Evolutionary conservation across 768 basidiomycete species (phyloP), one percentile per base, ranked within the genome.

Genomic region (Lactifluus echinatus): DNA sequence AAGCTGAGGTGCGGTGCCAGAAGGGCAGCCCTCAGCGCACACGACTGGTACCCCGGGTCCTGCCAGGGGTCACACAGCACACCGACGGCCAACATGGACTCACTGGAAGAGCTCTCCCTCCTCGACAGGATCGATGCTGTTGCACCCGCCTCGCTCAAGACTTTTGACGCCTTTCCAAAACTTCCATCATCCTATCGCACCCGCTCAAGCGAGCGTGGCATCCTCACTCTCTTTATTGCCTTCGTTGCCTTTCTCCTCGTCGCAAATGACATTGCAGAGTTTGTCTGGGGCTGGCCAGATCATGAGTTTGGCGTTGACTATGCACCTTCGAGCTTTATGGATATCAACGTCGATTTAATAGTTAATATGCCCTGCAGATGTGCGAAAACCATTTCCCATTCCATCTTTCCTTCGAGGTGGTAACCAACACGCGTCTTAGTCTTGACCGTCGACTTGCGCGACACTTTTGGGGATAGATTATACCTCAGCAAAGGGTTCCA

Each of bases 281-380:
- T 82, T 66, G 72, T 98, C 33, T 98, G 89, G 81, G 95, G 95
- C 43, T 94, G 93, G 81, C 87, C 90, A 7, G 87, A 90, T 67
- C 85, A 85, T 64, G 84, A 87, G 66, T 99, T 97, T 71, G 85
- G 82, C 62, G 85, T 99, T 50, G 94, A 97, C 67, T 71, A 71
- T 31, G 77, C 80, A 54, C 72, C 76, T 34, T 70, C 71, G 11
- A 81, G 78, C 59, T 83, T 75, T 51, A 74, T 99, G 76, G 81
- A 83, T 63, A 76, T 99, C 63, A 97, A 99, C 69, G 79, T 98
- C 53, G 95, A 99, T 73, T 71, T 97, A 73, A 82, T 89, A 24
- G 88, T 97, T 36, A 89, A 89, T 64, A 96, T 93, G 81, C 93
- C 92, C 2, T 97, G 94, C 72, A 76, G 79, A 71, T 91, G 93